These are phyloP conservation scores for Cryptococcus amylolentus DNA, from an alignment of 1,284 basidiomycete genomes.

Conservation along the genomic window DNA sequence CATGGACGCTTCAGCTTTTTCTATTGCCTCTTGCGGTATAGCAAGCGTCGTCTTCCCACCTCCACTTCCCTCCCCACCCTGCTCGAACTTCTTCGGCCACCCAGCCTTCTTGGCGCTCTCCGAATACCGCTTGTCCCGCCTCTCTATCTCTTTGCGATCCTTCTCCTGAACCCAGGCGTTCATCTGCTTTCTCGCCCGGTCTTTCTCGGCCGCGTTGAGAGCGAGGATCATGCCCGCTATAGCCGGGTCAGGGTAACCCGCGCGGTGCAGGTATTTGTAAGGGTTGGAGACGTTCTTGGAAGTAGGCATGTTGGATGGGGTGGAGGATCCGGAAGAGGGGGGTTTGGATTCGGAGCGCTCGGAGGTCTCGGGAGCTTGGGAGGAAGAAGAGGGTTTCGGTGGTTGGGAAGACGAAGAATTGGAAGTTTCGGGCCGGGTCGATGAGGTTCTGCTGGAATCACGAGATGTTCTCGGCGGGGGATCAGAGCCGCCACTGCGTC, in stretches of 20 bases:
- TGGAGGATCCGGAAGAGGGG: not conserved
- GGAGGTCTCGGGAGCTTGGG: not conserved
- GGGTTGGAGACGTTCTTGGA: conserved; percentile 4
- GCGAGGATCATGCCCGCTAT: conserved; percentile 16
- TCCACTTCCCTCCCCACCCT: not conserved
- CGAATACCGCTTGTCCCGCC: conserved; percentile 9
- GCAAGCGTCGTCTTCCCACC: conserved; percentile 5
- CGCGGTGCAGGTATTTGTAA: conserved; percentile 9
- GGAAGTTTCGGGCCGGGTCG: not conserved
- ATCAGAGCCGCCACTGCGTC: not conserved
- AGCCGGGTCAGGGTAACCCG: conserved; percentile 10
- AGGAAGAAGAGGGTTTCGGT: not conserved
- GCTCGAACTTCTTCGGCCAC: not conserved
- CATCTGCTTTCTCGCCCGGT: conserved; percentile 8
- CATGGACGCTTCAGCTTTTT: conserved; percentile 4
- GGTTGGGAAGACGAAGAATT: not conserved
- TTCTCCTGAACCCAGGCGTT: conserved; percentile 13
- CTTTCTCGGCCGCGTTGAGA: conserved; percentile 4
- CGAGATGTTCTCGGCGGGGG: not conserved
- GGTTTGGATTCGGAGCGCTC: not conserved
- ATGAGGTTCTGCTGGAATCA: not conserved
- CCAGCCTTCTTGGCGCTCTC: conserved; percentile 4
- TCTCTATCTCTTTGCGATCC: conserved; percentile 7
- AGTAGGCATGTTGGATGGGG: conserved; percentile 6
- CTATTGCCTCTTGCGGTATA: conserved; percentile 6